Conservation (phyloP, 129 eudicot genomes). For the Silybum marianum region DNA sequence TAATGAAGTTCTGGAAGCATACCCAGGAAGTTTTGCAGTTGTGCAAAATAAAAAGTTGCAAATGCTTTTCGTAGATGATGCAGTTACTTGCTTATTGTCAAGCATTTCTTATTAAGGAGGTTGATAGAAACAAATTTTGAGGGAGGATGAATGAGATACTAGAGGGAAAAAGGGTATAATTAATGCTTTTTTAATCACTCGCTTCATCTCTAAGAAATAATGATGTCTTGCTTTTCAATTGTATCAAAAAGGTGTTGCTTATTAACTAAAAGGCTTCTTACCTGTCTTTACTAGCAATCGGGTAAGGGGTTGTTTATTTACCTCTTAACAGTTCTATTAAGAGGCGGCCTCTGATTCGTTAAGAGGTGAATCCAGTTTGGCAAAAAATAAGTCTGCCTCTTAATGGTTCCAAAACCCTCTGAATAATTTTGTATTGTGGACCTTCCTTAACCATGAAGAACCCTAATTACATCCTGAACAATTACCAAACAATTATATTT, state of each 20-base stretch:
- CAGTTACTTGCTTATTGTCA: slow-evolving; percentile 9
- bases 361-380: too few species aligned
- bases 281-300: background rate
- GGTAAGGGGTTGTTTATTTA: background rate
- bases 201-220: background rate
- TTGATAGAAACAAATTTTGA: background rate
- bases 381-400: too few species aligned
- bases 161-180: background rate
- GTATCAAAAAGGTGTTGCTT: background rate
- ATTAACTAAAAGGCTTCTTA: background rate
- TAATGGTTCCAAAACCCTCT: too few species aligned
- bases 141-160: background rate
- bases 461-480: too few species aligned
- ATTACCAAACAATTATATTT: too few species aligned
- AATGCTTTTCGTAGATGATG: background rate
- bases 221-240: background rate
- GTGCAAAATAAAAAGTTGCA: background rate
- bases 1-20: background rate
- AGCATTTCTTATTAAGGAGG: background rate
- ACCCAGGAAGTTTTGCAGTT: slow-evolving; percentile 3
- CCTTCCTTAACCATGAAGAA: too few species aligned
- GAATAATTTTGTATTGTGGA: too few species aligned
- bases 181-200: background rate
- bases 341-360: too few species aligned
- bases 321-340: too few species aligned